Percentiles rank a stretch among this genome's conserved stretches.
Evolutionary conservation across 2,329 filamentous ascomycete species (phyloP).

Genomic region (Aspergillus sp.): DNA sequence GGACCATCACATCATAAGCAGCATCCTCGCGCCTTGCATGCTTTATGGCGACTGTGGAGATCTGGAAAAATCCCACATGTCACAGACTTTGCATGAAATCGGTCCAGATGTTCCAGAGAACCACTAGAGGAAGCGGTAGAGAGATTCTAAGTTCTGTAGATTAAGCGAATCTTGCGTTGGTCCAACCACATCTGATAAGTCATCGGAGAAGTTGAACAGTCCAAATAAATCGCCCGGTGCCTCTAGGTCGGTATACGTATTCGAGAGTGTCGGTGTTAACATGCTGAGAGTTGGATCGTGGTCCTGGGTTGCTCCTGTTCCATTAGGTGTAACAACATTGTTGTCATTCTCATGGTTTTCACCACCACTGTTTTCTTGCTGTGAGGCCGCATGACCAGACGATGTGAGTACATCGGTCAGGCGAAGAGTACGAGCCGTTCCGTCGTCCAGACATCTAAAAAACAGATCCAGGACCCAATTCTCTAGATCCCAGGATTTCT

Average conservation of each 20-base stretch:
- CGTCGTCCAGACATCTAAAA: conserved; percentile 47
- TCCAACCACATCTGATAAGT: conserved; percentile 27
- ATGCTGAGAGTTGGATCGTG: conserved; percentile 1
- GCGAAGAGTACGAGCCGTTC: conserved; percentile 41
- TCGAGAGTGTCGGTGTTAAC: not conserved
- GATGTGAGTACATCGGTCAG: conserved; percentile 15
- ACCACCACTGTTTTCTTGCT: not conserved
- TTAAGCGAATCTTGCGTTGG: conserved; percentile 30
- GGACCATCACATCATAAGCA: too few relatives aligned
- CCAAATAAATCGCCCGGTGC: conserved; percentile 26
- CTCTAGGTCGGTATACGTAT: conserved; percentile 8
- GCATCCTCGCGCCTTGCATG: too few relatives aligned
- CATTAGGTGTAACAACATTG: not conserved
- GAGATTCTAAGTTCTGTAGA: conserved; percentile 29
- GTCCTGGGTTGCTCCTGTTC: conserved; percentile 1
- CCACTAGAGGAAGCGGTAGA: conserved; percentile 28
- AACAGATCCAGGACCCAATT: conserved; percentile 51
- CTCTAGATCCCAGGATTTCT: conserved; percentile 50
- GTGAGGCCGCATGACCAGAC: not conserved
- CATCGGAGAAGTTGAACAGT: conserved; percentile 28
- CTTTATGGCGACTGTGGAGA: too few relatives aligned
- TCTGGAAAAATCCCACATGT: too few relatives aligned
- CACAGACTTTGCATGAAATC: too few relatives aligned
- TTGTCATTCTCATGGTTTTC: not conserved
- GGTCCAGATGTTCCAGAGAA: not conserved